These are phyloP conservation scores for Volutella citrinella DNA, from an alignment of 2,329 filamentous ascomycete genomes.

Conservation along the genomic window DNA sequence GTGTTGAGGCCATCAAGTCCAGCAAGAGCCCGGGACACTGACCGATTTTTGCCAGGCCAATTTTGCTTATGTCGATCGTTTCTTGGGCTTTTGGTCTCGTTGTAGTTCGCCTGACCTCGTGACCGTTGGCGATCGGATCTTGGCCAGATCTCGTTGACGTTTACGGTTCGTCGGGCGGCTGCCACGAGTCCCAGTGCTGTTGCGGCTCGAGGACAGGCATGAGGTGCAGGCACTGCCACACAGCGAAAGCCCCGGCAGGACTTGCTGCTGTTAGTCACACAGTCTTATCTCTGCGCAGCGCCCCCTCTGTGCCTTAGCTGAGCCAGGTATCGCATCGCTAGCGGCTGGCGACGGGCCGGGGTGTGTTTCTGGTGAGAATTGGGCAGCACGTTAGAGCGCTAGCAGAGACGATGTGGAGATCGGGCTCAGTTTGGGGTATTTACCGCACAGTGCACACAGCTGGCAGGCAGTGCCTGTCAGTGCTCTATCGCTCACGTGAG, in stretches of 20 bases:
- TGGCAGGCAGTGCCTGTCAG: conserved; percentile 7
- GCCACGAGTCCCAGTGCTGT: conserved; percentile 11
- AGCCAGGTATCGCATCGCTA: conserved; percentile 15
- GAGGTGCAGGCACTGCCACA: conserved; percentile 25
- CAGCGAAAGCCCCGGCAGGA: conserved; percentile 12
- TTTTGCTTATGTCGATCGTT: too few relatives aligned
- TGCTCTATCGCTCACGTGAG: conserved; percentile 11
- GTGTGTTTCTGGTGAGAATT: conserved; percentile 2
- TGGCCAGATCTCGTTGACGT: conserved; percentile 19
- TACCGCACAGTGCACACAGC: background rate
- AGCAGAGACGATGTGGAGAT: conserved; percentile 1
- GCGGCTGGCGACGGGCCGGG: conserved; percentile 8
- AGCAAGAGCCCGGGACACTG: too few relatives aligned
- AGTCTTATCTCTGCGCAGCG: conserved; percentile 16
- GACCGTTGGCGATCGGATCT: conserved; percentile 19
- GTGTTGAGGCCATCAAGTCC: too few relatives aligned
- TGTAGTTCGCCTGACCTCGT: conserved; percentile 12
- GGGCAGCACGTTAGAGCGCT: conserved; percentile 10
- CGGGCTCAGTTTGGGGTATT: background rate
- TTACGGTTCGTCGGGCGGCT: conserved; percentile 7
- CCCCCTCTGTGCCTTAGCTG: conserved; percentile 19
- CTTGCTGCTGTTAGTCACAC: conserved; percentile 18
- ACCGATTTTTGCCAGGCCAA: too few relatives aligned
- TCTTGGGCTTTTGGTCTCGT: too few relatives aligned
- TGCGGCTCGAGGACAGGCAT: conserved; percentile 14